phyloP scores from a whole-genome alignment of 345 rosid species.

The rapeseed (Brassica napus) region Da-Ae NC_063452.1:11692501-11693000 shows the following conservation, averaged over 20 bases:
- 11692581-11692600: conserved; percentile 28
- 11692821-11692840: neutral
- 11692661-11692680: conserved; percentile 27
- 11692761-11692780: neutral
- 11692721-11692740: conserved; percentile 28
- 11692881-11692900: conserved; percentile 34
- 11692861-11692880: conserved; percentile 29
- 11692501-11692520: too few relatives aligned
- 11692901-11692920: conserved; percentile 32
- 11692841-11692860: conserved; percentile 14
- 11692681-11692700: conserved; percentile 6
- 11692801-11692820: neutral
- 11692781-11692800: neutral
- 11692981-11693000: too few relatives aligned
- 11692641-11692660: conserved; percentile 36
- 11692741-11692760: too few relatives aligned
- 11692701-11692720: neutral
- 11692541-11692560: neutral
- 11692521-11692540: neutral
- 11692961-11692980: neutral
- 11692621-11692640: conserved; percentile 40
- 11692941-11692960: neutral
- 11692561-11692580: neutral
- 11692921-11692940: neutral
- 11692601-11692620: conserved; percentile 43